phyloP scores from a whole-genome alignment of 2,329 filamentous ascomycete species.

The Teratosphaeriaceae sp. region DNA sequence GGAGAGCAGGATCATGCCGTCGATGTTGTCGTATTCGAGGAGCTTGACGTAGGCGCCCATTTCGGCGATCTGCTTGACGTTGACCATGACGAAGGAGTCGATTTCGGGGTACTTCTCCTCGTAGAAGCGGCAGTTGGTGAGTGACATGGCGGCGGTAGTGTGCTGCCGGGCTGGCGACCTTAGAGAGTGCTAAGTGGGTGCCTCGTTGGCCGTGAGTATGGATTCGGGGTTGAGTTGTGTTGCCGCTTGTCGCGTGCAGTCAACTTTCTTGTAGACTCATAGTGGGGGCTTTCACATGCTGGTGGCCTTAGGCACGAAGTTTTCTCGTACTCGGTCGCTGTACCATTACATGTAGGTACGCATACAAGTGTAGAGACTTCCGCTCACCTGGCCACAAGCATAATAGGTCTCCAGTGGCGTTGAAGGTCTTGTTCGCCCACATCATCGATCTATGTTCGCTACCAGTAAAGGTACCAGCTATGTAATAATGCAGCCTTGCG shows the following conservation, averaged over 20 bases:
- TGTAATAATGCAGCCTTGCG: too few relatives aligned
- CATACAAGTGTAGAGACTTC: too few relatives aligned
- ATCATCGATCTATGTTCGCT: too few relatives aligned
- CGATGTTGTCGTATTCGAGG: slow-evolving; percentile 99
- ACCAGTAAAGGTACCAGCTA: too few relatives aligned
- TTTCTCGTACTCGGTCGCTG: too few relatives aligned
- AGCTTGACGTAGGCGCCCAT: slow-evolving; percentile 99
- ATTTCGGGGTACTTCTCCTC: slow-evolving; percentile 98
- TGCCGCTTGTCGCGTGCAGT: background rate
- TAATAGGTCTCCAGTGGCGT: too few relatives aligned
- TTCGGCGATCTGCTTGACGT: slow-evolving; percentile 99
- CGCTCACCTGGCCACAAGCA: too few relatives aligned
- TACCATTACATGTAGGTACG: too few relatives aligned
- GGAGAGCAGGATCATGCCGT: slow-evolving; percentile 98
- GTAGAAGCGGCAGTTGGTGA: slow-evolving; percentile 95
- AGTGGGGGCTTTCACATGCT: too few relatives aligned
- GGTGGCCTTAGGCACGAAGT: too few relatives aligned
- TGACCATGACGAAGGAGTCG: slow-evolving; percentile 99
- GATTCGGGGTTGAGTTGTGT: background rate
- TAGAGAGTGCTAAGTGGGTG: background rate
- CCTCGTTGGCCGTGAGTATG: background rate
- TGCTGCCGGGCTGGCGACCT: slow-evolving; percentile 1
- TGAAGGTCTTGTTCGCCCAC: too few relatives aligned
- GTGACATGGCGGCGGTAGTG: slow-evolving; percentile 63
- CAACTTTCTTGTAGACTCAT: background rate